Evolutionary conservation across 805 yeast species (phyloP).

Genomic region (Tetrapisispora fleetii): DNA sequence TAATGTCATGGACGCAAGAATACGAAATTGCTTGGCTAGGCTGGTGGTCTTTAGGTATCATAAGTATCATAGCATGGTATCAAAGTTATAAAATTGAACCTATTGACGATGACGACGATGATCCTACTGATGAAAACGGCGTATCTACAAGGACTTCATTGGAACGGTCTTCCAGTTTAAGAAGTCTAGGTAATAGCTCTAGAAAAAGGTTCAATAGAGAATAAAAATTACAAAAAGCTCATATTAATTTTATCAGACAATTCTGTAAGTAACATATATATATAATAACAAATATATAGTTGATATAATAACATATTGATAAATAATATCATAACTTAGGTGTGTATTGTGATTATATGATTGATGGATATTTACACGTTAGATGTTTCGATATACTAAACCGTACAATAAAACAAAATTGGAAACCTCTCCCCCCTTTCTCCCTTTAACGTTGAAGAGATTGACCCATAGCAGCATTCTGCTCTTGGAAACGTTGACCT

Average conservation of each 20-base stretch:
- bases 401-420: neutral
- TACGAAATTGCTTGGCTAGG: conserved; percentile 25
- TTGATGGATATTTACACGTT: conserved; percentile 2
- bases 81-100: conserved; percentile 24
- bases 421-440: too few relatives aligned
- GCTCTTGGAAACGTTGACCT: conserved; percentile 98
- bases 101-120: conserved; percentile 16
- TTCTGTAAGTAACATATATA: too few relatives aligned
- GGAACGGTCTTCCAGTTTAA: conserved; percentile 6
- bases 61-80: conserved; percentile 23
- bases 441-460: conserved; percentile 39
- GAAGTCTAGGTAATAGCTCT: conserved; percentile 6
- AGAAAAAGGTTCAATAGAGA: neutral
- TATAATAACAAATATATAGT: neutral
- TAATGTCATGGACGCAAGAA: conserved; percentile 32
- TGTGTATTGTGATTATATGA: neutral
- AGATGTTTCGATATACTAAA: neutral
- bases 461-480: conserved; percentile 73
- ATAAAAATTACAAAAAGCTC: neutral
- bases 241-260: neutral
- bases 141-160: neutral
- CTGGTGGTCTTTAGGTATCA: conserved; percentile 26
- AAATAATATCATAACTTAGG: neutral
- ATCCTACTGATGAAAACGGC: conserved; percentile 4
- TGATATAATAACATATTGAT: neutral